Percentiles rank a stretch among this genome's conserved stretches.
Conservation (phyloP, 2,329 filamentous ascomycete species). For the Diaporthe vexans region DNA sequence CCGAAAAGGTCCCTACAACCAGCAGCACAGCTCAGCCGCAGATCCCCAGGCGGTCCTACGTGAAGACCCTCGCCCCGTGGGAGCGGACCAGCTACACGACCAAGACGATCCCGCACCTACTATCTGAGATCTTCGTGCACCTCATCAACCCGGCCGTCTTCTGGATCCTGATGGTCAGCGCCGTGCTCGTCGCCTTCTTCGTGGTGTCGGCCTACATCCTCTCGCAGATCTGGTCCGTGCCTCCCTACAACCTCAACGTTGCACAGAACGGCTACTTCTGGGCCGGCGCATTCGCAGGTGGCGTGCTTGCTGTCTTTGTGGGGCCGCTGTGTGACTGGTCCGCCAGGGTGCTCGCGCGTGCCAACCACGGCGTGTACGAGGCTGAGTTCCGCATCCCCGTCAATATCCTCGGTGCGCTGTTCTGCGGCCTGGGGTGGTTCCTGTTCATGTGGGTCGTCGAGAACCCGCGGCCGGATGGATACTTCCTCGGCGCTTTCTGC, state of each 20-base stretch:
- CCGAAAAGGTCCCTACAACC: constrained; percentile 4
- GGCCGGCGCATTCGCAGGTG: constrained; percentile 56
- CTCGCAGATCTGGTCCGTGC: constrained; percentile 43
- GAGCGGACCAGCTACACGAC: constrained; percentile 38
- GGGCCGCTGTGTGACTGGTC: constrained; percentile 45
- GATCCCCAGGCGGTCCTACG: constrained; percentile 25
- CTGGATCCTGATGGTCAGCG: constrained; percentile 45
- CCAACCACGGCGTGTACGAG: constrained; percentile 43
- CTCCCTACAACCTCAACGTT: constrained; percentile 53
- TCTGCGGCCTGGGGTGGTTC: constrained; percentile 44
- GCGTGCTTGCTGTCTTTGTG: constrained; percentile 53
- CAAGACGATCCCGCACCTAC: constrained; percentile 40
- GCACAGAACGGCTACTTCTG: constrained; percentile 58
- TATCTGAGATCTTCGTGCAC: constrained; percentile 43
- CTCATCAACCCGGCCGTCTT: constrained; percentile 44
- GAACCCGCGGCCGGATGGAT: constrained; percentile 40
- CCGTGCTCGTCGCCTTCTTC: constrained; percentile 43
- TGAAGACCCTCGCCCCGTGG: constrained; percentile 30
- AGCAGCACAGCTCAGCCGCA: not conserved
- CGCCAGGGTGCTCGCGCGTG: constrained; percentile 37
- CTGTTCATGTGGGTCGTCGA: constrained; percentile 44
- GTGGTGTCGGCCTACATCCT: constrained; percentile 44
- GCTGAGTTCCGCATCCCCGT: constrained; percentile 46
- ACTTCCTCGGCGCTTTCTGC: constrained; percentile 42
- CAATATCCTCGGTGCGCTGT: constrained; percentile 42